phyloP scores from a whole-genome alignment of 805 yeast genomes.

The Kuraishia floccosa region DNA sequence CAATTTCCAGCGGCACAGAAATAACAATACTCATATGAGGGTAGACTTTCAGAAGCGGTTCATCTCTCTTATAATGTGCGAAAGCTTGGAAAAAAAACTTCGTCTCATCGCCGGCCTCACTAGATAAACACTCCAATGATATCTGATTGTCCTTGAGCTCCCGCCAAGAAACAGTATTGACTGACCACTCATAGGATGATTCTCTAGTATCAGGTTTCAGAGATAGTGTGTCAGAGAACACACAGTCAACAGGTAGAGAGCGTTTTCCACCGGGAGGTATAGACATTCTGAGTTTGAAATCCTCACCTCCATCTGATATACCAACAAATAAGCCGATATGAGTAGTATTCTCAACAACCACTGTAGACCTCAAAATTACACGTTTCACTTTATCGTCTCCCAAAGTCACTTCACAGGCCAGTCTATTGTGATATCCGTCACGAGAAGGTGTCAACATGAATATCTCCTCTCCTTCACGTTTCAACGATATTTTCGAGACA shows the following conservation, averaged over 20 bases:
- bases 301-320: slow-evolving; percentile 19
- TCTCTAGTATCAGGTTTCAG: slow-evolving; percentile 48
- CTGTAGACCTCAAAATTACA: slow-evolving; percentile 68
- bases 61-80: slow-evolving; percentile 51
- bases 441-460: slow-evolving; percentile 54
- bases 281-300: slow-evolving; percentile 25
- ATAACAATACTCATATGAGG: slow-evolving; percentile 75
- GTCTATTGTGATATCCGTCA: slow-evolving; percentile 48
- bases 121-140: slow-evolving; percentile 50
- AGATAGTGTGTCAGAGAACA: slow-evolving; percentile 43
- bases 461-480: slow-evolving; percentile 76
- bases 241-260: slow-evolving; percentile 69
- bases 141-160: slow-evolving; percentile 34
- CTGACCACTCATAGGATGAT: slow-evolving; percentile 61
- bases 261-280: slow-evolving; percentile 44
- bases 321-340: slow-evolving; percentile 40
- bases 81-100: slow-evolving; percentile 52
- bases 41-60: slow-evolving; percentile 61
- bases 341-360: slow-evolving; percentile 57
- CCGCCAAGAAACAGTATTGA: slow-evolving; percentile 54
- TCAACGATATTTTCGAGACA: slow-evolving; percentile 49
- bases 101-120: slow-evolving; percentile 19
- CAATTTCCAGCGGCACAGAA: slow-evolving; percentile 79
- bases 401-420: slow-evolving; percentile 60
- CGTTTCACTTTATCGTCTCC: slow-evolving; percentile 71